Evolutionary conservation across 1,139 yeast species (phyloP), one percentile per base, ranked within the genome.

Genomic region (Protomyces gravidus): DNA sequence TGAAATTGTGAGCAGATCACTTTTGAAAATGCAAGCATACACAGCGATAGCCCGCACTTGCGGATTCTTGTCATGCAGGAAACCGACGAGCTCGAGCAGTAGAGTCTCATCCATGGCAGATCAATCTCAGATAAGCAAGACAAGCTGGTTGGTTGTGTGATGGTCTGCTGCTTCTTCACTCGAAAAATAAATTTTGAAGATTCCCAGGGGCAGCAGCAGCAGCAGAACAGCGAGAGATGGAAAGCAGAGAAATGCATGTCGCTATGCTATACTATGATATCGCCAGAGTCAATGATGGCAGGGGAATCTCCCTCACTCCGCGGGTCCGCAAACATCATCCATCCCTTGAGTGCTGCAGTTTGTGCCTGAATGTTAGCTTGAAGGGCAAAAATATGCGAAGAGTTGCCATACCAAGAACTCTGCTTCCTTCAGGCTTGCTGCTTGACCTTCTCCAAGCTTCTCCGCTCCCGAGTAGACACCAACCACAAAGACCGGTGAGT

Each of bases 401-500:
- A 5, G 13, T 30, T 13, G 4, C 11, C 42, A 4, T n/a, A 36
- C 42, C 42, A 15, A 15, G 39, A 89, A 86, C 72, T 89, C 87
- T 48, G 97, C 97, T 74, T 92, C 98, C 65, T 80, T 81, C 67
- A 92, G 76, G 49, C 95, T 86, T n/a, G 94, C 78, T 52, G 97
- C 99, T 68, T 86, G 89, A 49, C 97, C 97, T 74, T 92, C 97
- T 57, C 97, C 97, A 61, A 92, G 77, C 73, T 89, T 85, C 63
- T 83, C 83, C 23, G 78, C 78, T 36, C 97, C 97, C 61, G 85
- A 79, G 72, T 89, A 92, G 1, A 89, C 95, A 58, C 97, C 97
- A 36, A 92, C 95, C 17, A 90, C 87, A 68, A 81, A 92, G 48
- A 89, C 85, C 26, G 98, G 96, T 61, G 88, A 83, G 62, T 82